A percentile compares a stretch with the other conserved stretches of the same genome.
These are phyloP conservation scores for Melanopsichium pennsylvanicum DNA, from an alignment of 1,284 basidiomycete species.

Conservation along the genomic window DNA sequence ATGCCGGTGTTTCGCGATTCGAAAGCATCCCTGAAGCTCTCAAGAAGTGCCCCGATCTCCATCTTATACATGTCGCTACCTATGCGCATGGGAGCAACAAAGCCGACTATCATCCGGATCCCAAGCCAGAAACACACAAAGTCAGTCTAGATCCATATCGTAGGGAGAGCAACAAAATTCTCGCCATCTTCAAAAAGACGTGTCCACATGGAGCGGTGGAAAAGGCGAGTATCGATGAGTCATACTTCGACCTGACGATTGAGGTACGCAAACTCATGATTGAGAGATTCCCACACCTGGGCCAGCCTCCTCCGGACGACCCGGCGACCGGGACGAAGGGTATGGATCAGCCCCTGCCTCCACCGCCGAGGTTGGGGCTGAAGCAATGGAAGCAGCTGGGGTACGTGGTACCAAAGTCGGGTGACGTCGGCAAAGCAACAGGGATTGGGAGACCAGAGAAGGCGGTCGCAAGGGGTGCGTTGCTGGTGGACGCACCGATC, in stretches of 20 bases:
- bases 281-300: slow-evolving; percentile 74
- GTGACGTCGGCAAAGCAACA: slow-evolving; percentile 62
- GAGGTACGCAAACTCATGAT: slow-evolving; percentile 61
- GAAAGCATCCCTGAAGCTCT: slow-evolving; percentile 68
- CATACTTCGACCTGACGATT: slow-evolving; percentile 63
- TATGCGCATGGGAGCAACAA: slow-evolving; percentile 72
- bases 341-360: slow-evolving; percentile 81
- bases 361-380: slow-evolving; percentile 72
- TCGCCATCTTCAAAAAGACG: slow-evolving; percentile 82
- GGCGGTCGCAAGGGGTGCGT: slow-evolving; percentile 33
- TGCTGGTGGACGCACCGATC: slow-evolving; percentile 43
- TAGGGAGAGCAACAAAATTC: slow-evolving; percentile 86
- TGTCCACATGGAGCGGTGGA: slow-evolving; percentile 73
- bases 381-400: slow-evolving; percentile 76
- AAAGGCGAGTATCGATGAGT: slow-evolving; percentile 73
- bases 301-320: slow-evolving; percentile 37
- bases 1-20: slow-evolving; percentile 81
- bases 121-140: slow-evolving; percentile 89
- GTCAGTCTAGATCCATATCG: slow-evolving; percentile 94
- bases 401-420: slow-evolving; percentile 75
- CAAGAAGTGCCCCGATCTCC: slow-evolving; percentile 83
- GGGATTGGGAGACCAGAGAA: slow-evolving; percentile 52
- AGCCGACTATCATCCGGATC: slow-evolving; percentile 81
- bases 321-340: slow-evolving; percentile 68
- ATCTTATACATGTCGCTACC: slow-evolving; percentile 91